Evolutionary conservation across 164 flowering plant genomes (phyloP), one percentile per base, ranked within the genome.

Genomic region (Brasenia schreberi): DNA sequence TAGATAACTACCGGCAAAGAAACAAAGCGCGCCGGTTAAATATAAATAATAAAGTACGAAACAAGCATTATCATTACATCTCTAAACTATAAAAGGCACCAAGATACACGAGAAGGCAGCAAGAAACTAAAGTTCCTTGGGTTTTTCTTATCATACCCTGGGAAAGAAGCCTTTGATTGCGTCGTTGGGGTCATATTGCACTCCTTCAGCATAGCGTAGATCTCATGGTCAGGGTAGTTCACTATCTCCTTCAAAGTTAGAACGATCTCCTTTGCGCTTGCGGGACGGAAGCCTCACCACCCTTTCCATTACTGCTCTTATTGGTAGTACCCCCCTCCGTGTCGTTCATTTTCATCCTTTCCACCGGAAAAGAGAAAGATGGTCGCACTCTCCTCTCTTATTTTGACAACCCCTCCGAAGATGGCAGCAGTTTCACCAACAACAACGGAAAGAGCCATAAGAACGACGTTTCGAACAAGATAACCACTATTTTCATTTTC

Each of bases 131-230:
- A 33, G 4, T 33, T 33, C 4, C 39, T 3, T 33, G 39, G 39
- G 39, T 33, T 33, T 33, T 33, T 33, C 39, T 33, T 33, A 33
- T 33, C 19, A 44, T 61, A 95, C 99, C 99, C 86, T 86, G 96
- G 18, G 91, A 63, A 66, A 92, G 91, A 44, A 95, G 88, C 63
- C 96, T 82, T 66, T 80, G 79, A 88, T 87, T 69, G 99, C 77
- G 62, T 92, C 99, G 73, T 92, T 79, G 68, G 97, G 97, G 88
- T 95, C 98, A 95, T 92, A 70, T 92, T 84, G 73, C 97, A 95
- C 66, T 78, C 81, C 67, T 73, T 78, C 63, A 78, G 81, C 79
- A 76, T 76, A 62, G 77, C 71, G 64, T 78, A 78, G 81, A 78
- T 78, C 81, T 78, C 81, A 19, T 73, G 65, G 27, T 78, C 81